Percentiles rank a stretch among this genome's conserved stretches.
These are phyloP conservation scores for Xerocomellus amylosporus DNA, from an alignment of 768 basidiomycete species.

Conservation along the genomic window DNA sequence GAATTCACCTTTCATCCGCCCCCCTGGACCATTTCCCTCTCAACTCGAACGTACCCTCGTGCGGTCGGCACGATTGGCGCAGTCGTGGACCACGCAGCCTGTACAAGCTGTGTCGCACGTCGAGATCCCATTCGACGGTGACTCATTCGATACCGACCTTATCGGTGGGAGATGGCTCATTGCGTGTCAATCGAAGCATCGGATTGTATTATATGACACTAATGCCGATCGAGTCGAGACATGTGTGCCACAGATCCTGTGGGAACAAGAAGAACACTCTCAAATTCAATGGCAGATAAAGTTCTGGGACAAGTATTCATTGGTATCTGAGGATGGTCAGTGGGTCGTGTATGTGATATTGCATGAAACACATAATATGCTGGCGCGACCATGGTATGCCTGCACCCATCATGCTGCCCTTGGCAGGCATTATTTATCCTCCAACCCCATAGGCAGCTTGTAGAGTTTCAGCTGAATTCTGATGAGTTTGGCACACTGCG, in stretches of 20 bases:
- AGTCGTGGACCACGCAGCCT: background rate
- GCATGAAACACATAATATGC: no score
- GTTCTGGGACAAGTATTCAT: background rate
- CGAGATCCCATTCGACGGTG: background rate
- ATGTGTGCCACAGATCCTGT: background rate
- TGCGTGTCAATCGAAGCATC: background rate
- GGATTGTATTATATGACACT: constrained; percentile 3
- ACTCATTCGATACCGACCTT: background rate
- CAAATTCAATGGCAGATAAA: background rate
- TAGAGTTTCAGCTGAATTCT: background rate
- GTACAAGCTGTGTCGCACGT: background rate
- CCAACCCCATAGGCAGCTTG: background rate
- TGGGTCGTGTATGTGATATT: background rate
- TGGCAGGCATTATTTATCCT: no score
- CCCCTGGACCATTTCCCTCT: background rate
- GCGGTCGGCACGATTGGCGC: background rate
- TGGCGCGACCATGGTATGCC: background rate
- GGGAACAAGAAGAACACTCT: background rate
- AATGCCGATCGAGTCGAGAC: background rate
- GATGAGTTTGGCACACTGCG: no score
- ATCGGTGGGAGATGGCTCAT: constrained; percentile 3
- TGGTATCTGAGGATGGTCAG: background rate
- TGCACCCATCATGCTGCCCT: background rate
- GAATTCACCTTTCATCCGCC: background rate
- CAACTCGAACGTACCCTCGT: background rate